phyloP scores from a whole-genome alignment of 352 stramenopile genomes.

The Phytophthora sansomeana region DNA sequence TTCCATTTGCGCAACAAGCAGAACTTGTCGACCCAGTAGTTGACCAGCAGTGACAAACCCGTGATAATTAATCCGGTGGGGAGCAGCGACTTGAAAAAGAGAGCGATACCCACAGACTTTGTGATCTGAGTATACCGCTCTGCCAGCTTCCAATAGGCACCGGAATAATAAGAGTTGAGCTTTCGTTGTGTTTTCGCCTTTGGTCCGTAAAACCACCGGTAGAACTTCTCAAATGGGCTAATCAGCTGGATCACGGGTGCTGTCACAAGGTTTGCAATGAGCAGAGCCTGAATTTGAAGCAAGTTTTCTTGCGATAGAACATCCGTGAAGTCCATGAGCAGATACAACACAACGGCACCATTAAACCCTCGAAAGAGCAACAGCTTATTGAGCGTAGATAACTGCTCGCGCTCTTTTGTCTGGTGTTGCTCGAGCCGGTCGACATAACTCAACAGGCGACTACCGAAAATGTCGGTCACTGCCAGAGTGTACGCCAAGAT shows the following conservation, averaged over 20 bases:
- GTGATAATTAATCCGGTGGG: conserved; percentile 74
- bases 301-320: conserved; percentile 72
- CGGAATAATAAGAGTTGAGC: conserved; percentile 81
- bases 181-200: conserved; percentile 76
- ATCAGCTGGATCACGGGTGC: conserved; percentile 73
- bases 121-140: conserved; percentile 77
- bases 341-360: conserved; percentile 75
- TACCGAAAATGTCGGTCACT: conserved; percentile 67
- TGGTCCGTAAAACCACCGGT: conserved; percentile 51
- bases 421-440: conserved; percentile 68
- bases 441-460: conserved; percentile 66
- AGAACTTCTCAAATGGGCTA: conserved; percentile 58
- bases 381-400: conserved; percentile 85
- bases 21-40: conserved; percentile 89
- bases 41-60: conserved; percentile 69
- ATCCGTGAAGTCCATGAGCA: conserved; percentile 81
- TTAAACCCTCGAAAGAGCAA: conserved; percentile 80
- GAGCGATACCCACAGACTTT: conserved; percentile 67
- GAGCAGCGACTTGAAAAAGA: conserved; percentile 75
- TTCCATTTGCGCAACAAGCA: conserved; percentile 83
- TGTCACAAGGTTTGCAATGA: conserved; percentile 82
- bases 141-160: conserved; percentile 70
- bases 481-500: conserved; percentile 61
- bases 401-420: conserved; percentile 72
- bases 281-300: conserved; percentile 74